Percentiles rank a stretch among this genome's conserved stretches.
These are phyloP conservation scores for Cyphellophora europaea DNA, from an alignment of 2,329 filamentous ascomycete species.

Conservation along the genomic window DNA sequence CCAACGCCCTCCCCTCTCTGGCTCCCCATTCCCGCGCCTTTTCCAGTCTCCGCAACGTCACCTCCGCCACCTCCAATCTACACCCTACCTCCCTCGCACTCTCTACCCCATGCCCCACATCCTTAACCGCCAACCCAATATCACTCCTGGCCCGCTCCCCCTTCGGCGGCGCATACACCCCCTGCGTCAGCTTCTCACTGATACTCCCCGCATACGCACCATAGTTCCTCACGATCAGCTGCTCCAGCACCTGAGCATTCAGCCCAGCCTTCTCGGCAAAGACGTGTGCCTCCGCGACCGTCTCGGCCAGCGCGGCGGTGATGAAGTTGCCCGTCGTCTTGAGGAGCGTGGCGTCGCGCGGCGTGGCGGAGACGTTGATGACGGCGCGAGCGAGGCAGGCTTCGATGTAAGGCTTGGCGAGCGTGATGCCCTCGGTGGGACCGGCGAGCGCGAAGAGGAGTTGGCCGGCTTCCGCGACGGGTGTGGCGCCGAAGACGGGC, in stretches of 20 bases:
- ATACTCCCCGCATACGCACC: constrained; percentile 20
- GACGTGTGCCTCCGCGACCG: constrained; percentile 23
- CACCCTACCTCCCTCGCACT: neutral
- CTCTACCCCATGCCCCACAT: neutral
- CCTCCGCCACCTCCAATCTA: neutral
- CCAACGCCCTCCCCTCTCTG: neutral
- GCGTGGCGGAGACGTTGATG: constrained; percentile 34
- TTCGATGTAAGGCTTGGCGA: constrained; percentile 30
- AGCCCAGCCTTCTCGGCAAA: constrained; percentile 24
- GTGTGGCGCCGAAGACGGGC: constrained; percentile 44
- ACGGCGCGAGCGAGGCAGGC: constrained; percentile 32
- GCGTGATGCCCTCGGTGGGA: constrained; percentile 24
- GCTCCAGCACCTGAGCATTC: constrained; percentile 19
- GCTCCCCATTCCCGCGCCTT: neutral
- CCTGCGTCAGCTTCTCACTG: constrained; percentile 22
- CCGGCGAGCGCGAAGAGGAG: constrained; percentile 41
- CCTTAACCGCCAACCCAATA: constrained; percentile 39
- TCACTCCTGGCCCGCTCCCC: constrained; percentile 36
- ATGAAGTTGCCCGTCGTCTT: constrained; percentile 32
- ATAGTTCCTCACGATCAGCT: constrained; percentile 22
- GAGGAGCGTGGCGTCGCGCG: constrained; percentile 35
- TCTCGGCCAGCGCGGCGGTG: constrained; percentile 18
- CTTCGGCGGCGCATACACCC: constrained; percentile 18
- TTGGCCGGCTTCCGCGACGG: constrained; percentile 37
- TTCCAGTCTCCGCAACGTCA: neutral